Base-by-base conservation (phyloP, 1,284 basidiomycete genomes). In the Cutaneotrichosporon dermatis region DNA sequence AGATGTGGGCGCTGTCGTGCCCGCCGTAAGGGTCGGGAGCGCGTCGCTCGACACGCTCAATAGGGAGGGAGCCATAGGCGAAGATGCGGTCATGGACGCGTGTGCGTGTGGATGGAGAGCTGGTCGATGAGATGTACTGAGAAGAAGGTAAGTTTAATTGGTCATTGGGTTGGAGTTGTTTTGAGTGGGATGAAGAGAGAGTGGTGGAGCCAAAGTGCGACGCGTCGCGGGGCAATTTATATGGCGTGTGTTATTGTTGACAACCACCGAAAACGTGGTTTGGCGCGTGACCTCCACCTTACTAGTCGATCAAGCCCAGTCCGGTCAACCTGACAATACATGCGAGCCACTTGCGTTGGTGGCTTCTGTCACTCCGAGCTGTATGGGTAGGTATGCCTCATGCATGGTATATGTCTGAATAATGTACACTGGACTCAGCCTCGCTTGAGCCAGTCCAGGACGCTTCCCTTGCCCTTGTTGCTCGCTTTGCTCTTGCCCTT, bases 381-480 rank as follows among this genome's bases (percentile, higher is more conserved):
- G 2, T 2, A 25, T 25, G 25, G 25, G 25, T 25, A 48, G 45
- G 10, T 35, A 48, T 53, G 16, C 40, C 8, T 4, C 42, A 40
- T 43, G 34, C 43, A 43, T 15, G 52, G 53, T 59, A 59, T 59
- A 51, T 25, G 44, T 40, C 46, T 50, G 7, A 12, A 7, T 33
- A 25, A 11, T 16, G 39, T 46, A 36, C 57, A 57, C n/a, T 2
- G 25, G 11, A 50, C 42, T 34, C n/a, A 33, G n/a, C 51, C 48
- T 6, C 54, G 49, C 59, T 61, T 66, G n/a, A 68, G 58, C 68
- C 66, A 69, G 15, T 61, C 59, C n/a, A 66, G 48, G 42, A 68
- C 58, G n/a, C 59, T 61, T 36, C 59, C 56, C 16, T 57, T 56
- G 48, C 56, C 40, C n/a, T 34, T 36, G 4, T 46, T 60, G 46